Evolutionary conservation across 2,329 filamentous ascomycete genomes (phyloP).

Genomic region (Cytospora piceicola): DNA sequence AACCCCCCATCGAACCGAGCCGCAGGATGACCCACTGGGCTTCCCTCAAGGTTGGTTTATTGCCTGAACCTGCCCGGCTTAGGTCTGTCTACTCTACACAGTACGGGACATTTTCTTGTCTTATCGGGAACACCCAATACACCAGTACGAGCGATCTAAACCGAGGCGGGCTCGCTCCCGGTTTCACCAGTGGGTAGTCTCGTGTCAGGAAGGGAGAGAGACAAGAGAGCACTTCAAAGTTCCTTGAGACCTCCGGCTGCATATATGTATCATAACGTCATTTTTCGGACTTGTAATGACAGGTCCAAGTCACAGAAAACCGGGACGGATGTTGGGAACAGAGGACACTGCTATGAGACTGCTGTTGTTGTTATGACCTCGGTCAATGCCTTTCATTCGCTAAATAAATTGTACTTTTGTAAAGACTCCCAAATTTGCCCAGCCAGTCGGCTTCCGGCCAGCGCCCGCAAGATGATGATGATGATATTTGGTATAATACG

Average conservation of each 20-base stretch:
- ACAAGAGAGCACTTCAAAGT: neutral
- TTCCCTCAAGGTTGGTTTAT: no score
- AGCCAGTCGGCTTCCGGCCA: conserved; percentile 2
- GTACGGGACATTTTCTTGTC: no score
- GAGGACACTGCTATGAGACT: neutral
- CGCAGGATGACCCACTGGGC: no score
- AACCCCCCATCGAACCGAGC: no score
- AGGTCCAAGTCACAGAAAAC: neutral
- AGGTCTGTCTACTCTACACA: no score
- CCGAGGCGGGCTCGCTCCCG: neutral
- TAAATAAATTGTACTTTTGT: conserved; percentile 1
- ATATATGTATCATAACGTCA: neutral
- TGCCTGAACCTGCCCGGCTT: no score
- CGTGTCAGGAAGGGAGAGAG: neutral
- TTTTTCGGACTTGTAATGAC: neutral
- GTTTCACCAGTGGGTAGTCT: neutral
- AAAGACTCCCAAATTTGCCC: neutral
- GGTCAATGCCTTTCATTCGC: conserved; percentile 7
- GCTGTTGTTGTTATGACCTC: neutral
- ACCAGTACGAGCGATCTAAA: neutral
- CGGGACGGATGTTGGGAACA: neutral
- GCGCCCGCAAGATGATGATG: conserved; percentile 13
- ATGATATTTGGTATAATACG: conserved; percentile 29
- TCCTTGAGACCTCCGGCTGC: neutral
- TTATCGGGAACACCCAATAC: neutral